Base-by-base conservation (phyloP, 805 yeast species). In the Hanseniaspora taiwanica region DNA sequence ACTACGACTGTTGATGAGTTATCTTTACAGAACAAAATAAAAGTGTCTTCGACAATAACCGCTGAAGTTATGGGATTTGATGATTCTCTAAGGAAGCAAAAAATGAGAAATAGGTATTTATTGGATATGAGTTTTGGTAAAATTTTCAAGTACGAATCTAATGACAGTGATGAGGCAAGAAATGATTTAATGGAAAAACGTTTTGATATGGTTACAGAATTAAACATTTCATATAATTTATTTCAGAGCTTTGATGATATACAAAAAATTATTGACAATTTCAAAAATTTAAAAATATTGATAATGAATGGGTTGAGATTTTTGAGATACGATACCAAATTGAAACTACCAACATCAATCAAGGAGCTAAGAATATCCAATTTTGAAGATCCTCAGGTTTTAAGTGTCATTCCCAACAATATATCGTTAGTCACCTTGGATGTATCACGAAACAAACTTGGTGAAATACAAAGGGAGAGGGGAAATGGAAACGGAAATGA, bases 21-120 rank as follows among this genome's bases (percentile, higher is more conserved):
- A 8, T 14, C 32, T 8, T 6, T 9, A 27, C 8, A 14, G n/a
- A 13, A 14, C n/a, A 27, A 14, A 8, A 27, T 13, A 27, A 7
- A 27, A 14, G n/a, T 12, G n/a, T 66, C 80, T 39, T 83, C 85
- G 0, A 41, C 62, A 1, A 84, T 84, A 53, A 46, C 48, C 5
- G 74, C 75, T 7, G 78, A 81, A 49, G 68, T 72, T 21, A 70
- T 63, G 42, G 95, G 94, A 1, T 76, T 82, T 51, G 78, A 72
- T 19, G 68, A 71, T 16, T 45, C 53, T 78, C 35, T 65, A 69
- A 35, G 37, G 48, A n/a, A 49, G 67, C 12, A 79, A 74, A 46
- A 53, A 68, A 1, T 58, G 4, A 4, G 9, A 10, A 33, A 16
- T 3, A 8, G 10, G n/a, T 16, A 29, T 8, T 29, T 18, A 9